phyloP scores from a whole-genome alignment of 805 yeast species.

The Tetrapisispora fleetii region DNA sequence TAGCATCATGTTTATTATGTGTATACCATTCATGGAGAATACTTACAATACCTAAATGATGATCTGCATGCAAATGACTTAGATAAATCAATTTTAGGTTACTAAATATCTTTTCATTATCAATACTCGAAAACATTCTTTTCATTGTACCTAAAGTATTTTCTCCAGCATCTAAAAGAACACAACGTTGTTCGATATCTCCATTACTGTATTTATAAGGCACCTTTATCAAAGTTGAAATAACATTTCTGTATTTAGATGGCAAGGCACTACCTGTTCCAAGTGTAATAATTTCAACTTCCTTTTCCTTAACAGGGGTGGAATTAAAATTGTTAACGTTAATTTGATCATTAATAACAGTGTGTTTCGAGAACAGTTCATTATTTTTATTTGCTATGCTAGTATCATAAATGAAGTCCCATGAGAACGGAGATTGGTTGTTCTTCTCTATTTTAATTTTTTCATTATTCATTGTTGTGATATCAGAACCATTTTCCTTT shows the following conservation, averaged over 20 bases:
- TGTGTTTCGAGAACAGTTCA: conserved; percentile 13
- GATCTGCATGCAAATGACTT: conserved; percentile 95
- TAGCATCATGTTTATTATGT: conserved; percentile 31
- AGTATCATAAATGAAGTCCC: conserved; percentile 20
- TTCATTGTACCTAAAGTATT: conserved; percentile 67
- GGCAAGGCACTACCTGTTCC: conserved; percentile 96
- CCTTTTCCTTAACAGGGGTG: conserved; percentile 33
- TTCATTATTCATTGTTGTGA: conserved; percentile 5
- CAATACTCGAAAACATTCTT: conserved; percentile 48
- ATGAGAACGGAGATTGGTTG: conserved; percentile 8
- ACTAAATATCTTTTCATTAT: conserved; percentile 35
- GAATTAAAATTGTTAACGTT: conserved; percentile 25
- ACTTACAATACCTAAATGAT: conserved; percentile 75
- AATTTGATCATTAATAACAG: conserved; percentile 24
- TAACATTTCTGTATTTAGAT: conserved; percentile 72
- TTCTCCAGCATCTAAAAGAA: conserved; percentile 91
- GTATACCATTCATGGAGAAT: conserved; percentile 58
- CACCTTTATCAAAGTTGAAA: conserved; percentile 65
- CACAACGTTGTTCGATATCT: conserved; percentile 30
- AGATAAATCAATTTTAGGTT: conserved; percentile 61
- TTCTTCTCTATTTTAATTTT: conserved; percentile 4
- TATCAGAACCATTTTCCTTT: not conserved
- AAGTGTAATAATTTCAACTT: conserved; percentile 61
- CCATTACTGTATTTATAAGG: conserved; percentile 38
- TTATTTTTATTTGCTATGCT: conserved; percentile 24